Evolutionary conservation across 257 asterid species (phyloP), one percentile per base, ranked within the genome.

Genomic region (Solanum neorickii): DNA sequence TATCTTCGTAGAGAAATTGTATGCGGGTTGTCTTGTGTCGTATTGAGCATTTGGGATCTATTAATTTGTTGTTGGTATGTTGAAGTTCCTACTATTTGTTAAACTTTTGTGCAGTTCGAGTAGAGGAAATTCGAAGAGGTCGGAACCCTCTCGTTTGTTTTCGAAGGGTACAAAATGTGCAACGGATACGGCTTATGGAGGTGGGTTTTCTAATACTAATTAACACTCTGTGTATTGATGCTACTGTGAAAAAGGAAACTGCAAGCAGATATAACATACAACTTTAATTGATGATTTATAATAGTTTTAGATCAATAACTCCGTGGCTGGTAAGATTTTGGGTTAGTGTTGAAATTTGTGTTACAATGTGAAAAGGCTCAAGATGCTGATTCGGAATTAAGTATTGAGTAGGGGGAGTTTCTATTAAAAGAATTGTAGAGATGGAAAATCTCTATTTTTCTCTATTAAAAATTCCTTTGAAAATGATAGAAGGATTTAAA

Each of bases 131-230:
- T 87, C 87, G 73, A 87, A 72, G 80, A 92, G 82, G 87, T 49
- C 62, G 56, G 18, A 49, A 42, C 91, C 89, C 46, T 23, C 74
- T 60, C 56, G 88, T 52, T 77, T 86, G 78, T 37, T 80, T 83
- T 83, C 87, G 59, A 84, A 91, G 89, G 76, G 91, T 83, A 90
- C 95, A 52, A 93, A 87, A 87, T 94, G 99, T 89, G 89, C 95
- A 2, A 86, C 91, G 87, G 96, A 96, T 90, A 86, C 94, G 16
- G 89, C 96, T 11, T 92, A 90, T 88, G 99, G 92, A 91, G 99
- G 99, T 91, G 41, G 6, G 66, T 70, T 82, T 87, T 27, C 47
- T 86, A 7, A 37, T 3, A 16, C 16, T 42, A 41, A 23, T 27
- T 65, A n/a, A 68, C 33, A 7, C 11, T 18, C 12, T 72, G 5